A percentile compares a stretch with the other conserved stretches of the same genome.
Conservation (phyloP, 306 rosid species). For the Prunus mira region DNA sequence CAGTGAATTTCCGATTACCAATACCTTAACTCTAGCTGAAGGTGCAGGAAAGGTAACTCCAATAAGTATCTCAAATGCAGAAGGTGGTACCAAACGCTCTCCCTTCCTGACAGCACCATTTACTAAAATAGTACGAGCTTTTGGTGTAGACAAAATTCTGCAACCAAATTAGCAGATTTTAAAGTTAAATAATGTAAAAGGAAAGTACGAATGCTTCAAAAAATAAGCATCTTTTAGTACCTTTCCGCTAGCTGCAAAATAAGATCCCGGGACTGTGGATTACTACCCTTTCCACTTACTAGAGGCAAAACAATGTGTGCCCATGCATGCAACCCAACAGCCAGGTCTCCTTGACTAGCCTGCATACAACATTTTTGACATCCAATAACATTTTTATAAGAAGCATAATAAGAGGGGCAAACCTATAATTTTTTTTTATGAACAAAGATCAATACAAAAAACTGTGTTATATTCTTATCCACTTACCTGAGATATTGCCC, state of each 20-base stretch:
- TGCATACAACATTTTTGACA: constrained; percentile 26
- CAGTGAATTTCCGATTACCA: constrained; percentile 10
- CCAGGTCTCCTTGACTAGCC: constrained; percentile 76
- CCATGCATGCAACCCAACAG: constrained; percentile 89
- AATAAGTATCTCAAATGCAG: constrained; percentile 66
- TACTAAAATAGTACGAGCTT: constrained; percentile 75
- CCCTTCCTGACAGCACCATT: constrained; percentile 91
- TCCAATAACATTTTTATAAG: constrained; percentile 7
- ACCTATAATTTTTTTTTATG: neutral
- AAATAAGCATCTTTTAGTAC: constrained; percentile 33
- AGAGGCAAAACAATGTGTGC: constrained; percentile 71
- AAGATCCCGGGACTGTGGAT: constrained; percentile 87
- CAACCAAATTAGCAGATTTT: constrained; percentile 20
- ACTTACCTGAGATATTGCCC: constrained; percentile 86
- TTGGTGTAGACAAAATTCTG: constrained; percentile 82
- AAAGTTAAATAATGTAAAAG: neutral
- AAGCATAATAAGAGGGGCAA: constrained; percentile 14
- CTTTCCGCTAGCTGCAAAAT: constrained; percentile 84
- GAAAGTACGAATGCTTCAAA: neutral
- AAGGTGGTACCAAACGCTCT: constrained; percentile 80
- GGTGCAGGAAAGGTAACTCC: constrained; percentile 69
- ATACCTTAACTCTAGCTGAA: constrained; percentile 79
- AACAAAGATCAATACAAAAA: neutral
- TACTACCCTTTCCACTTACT: constrained; percentile 61
- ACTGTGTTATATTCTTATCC: constrained; percentile 3